Evolutionary conservation across 805 yeast genomes (phyloP), one percentile per base, ranked within the genome.

Genomic region (Starmerella khaoyaiensis): DNA sequence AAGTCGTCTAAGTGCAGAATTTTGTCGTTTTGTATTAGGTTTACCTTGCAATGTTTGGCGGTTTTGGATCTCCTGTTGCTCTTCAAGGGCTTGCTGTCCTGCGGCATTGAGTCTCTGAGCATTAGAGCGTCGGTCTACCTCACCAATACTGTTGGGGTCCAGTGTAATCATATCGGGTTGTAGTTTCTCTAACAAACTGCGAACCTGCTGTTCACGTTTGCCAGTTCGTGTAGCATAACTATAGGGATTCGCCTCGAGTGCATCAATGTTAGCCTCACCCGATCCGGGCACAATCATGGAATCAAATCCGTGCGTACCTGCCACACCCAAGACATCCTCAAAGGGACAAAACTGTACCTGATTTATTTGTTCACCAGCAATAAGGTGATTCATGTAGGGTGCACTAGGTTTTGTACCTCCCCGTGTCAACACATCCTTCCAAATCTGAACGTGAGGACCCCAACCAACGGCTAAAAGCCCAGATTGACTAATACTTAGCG

Each of bases 241-340:
- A 61, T 68, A 90, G 45, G 98, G 98, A 58, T 90, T 90, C 52
- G 75, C 60, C 61, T 90, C 98, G 57, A 84, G 60, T 3, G 97
- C 84, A 64, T 90, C 98, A 58, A 72, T 84, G 61, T 90, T 90
- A 44, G 98, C 95, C 63, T 90, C 98, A 65, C 98, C 98, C 28
- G 96, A 67, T 19, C 98, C 98, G 28, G 98, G 98, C 41, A 90
- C 69, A 48, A 90, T 78, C 42, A 90, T 49, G n/a, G 90, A 76
- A n/a, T 77, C 71, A 28, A 84, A 67, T 31, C 95, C 94, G 1
- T 62, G 59, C 35, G 71, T 66, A 55, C 83, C 93, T 2, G 96
- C 96, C 9, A 79, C 71, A 19, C 95, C 94, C 18, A 90, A 65
- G n/a, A 87, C 64, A 79, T 90, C 98, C 63, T 90, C 98, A 59